Conservation (phyloP, 2,329 filamentous ascomycete genomes). For the Trichoderma gracile region DNA sequence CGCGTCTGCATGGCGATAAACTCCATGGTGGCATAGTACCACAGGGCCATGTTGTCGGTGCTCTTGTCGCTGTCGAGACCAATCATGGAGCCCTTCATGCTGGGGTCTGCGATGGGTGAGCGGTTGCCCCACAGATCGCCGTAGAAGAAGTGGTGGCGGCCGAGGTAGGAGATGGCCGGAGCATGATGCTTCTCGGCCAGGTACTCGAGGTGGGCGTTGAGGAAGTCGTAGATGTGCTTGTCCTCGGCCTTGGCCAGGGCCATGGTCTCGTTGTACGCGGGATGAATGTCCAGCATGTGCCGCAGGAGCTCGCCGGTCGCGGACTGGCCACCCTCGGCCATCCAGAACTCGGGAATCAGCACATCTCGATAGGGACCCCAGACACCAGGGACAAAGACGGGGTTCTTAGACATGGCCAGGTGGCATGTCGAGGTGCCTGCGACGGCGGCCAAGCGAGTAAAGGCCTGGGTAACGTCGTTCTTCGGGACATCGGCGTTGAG, state of each 20-base stretch:
- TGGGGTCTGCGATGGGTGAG: conserved; percentile 86
- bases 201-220: conserved; percentile 82
- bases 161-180: conserved; percentile 80
- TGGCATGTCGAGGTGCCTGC: conserved; percentile 98
- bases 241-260: conserved; percentile 79
- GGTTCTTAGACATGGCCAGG: conserved; percentile 88
- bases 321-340: conserved; percentile 95
- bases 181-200: conserved; percentile 69
- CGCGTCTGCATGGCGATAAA: conserved; percentile 97
- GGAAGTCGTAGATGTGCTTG: conserved; percentile 90
- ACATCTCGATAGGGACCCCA: conserved; percentile 98
- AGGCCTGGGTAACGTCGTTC: conserved; percentile 90
- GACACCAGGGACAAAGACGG: conserved; percentile 91
- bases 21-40: conserved; percentile 96
- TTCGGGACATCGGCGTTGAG: conserved; percentile 67
- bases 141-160: conserved; percentile 97
- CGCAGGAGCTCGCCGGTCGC: conserved; percentile 93
- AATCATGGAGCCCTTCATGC: conserved; percentile 88
- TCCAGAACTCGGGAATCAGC: conserved; percentile 88
- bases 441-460: conserved; percentile 88
- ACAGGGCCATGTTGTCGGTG: conserved; percentile 81
- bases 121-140: conserved; percentile 97
- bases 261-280: conserved; percentile 78
- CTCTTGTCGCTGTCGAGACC: conserved; percentile 85
- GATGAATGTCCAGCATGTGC: conserved; percentile 93